phyloP scores from a whole-genome alignment of 495 filamentous ascomycete species.

The Wilcoxina mikolae region DNA sequence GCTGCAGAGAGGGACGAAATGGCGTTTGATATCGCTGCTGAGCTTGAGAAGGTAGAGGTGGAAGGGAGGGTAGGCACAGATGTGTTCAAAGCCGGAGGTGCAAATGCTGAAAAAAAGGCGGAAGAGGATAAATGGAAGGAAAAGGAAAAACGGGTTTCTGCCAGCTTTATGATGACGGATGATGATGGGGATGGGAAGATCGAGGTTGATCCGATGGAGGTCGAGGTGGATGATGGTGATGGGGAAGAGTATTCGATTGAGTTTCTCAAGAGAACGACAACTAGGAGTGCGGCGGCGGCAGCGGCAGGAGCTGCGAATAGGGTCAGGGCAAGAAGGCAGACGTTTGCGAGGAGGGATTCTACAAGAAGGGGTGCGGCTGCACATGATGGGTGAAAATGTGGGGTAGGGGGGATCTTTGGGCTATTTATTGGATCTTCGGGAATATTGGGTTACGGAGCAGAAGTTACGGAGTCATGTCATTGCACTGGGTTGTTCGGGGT shows the following conservation, averaged over 20 bases:
- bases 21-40: neutral
- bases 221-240: conserved; percentile 6
- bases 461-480: too few species aligned
- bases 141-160: neutral
- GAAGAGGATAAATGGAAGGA: neutral
- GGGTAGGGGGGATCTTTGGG: neutral
- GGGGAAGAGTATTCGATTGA: conserved; percentile 8
- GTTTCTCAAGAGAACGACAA: conserved; percentile 9
- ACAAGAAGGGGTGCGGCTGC: neutral
- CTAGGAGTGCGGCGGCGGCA: conserved; percentile 14
- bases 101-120: neutral
- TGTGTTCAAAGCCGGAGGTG: neutral
- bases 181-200: neutral
- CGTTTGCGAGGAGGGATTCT: neutral
- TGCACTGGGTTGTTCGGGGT: neutral
- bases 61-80: neutral
- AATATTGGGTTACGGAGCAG: neutral
- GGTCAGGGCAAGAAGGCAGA: neutral
- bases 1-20: neutral
- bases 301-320: conserved; percentile 9
- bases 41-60: neutral
- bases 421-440: neutral
- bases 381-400: neutral
- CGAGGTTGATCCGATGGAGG: neutral
- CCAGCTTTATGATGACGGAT: neutral